Evolutionary conservation across 805 yeast species (phyloP), one percentile per base, ranked within the genome.

Genomic region (Ogataea pini): DNA sequence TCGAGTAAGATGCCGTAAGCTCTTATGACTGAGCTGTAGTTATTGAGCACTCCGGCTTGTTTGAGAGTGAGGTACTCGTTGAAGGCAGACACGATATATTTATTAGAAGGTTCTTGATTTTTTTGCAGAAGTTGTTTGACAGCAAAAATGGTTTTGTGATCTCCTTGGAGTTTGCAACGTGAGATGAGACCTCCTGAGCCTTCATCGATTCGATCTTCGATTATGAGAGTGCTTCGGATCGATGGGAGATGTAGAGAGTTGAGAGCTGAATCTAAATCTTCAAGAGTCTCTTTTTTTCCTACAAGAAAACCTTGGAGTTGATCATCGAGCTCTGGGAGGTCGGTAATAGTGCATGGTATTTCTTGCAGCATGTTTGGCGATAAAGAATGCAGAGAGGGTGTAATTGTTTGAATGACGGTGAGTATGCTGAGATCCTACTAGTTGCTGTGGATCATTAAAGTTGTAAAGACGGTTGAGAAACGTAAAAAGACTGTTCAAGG

Each of bases 161-260:
- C 48, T 5, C 29, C 5, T 12, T 29, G 49, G 16, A 38, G 19
- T 14, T 55, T 56, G 12, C 57, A 60, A 46, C 57, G 63, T 19
- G 46, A 40, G 7, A 66, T 59, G 2, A 47, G 38, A 2, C 70
- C 70, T 29, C 70, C 68, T 2, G 68, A 57, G n/a, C 70, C 70
- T 40, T 61, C 57, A 36, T 63, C 65, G 3, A 64, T 50, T 17
- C 31, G 29, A 6, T 49, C 47, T 12, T 60, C 67, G 3, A 48
- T 13, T 12, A 7, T 32, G 7, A 61, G 37, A 6, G 28, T 40
- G 8, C 49, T 45, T 12, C 36, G 8, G 12, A 52, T 42, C 12
- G 44, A 20, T 4, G 61, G 57, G 3, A 57, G 14, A 14, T 27
- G 17, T 22, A 39, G 33, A 4, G 25, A 3, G 14, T 27, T 19